Conservation (phyloP, 306 rosid genomes). For the Acacia melanoxylon region DNA sequence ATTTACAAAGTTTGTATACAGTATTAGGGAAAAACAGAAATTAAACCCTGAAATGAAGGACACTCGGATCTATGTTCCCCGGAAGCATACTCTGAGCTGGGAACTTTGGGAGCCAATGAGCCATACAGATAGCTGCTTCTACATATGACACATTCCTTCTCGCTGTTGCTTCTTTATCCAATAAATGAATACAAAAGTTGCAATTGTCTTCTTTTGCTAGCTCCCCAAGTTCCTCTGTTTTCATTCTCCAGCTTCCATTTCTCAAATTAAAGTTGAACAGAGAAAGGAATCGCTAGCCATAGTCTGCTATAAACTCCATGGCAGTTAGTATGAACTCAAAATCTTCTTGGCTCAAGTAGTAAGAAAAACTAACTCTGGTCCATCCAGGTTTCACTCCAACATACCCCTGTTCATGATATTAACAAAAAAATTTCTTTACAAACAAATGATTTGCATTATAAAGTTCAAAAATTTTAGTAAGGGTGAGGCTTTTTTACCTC, state of each 20-base stretch:
- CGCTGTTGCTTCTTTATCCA: constrained; percentile 9
- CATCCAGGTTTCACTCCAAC: constrained; percentile 86
- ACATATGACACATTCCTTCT: constrained; percentile 37
- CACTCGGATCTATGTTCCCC: constrained; percentile 42
- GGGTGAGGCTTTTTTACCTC: constrained; percentile 43
- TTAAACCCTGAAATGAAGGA: constrained; percentile 56
- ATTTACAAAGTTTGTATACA: background rate
- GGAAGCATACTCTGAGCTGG: constrained; percentile 49
- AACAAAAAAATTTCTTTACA: background rate
- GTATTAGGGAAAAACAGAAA: background rate
- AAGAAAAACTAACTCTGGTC: constrained; percentile 89
- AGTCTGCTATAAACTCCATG: constrained; percentile 70
- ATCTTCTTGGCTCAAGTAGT: constrained; percentile 72
- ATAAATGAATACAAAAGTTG: constrained; percentile 20
- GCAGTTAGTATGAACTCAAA: constrained; percentile 74
- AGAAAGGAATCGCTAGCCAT: constrained; percentile 79
- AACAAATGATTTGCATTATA: background rate
- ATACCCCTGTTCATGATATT: constrained; percentile 50
- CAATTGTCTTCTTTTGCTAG: constrained; percentile 35
- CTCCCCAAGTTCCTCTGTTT: constrained; percentile 44
- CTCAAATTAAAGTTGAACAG: constrained; percentile 56
- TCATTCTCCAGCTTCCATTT: constrained; percentile 65
- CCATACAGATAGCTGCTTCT: constrained; percentile 50
- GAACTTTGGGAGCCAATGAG: constrained; percentile 59
- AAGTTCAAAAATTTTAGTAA: background rate